Percentiles rank a stretch among this genome's conserved stretches.
Evolutionary conservation across 306 rosid species (phyloP).

Genomic region (Quercus rubra): DNA sequence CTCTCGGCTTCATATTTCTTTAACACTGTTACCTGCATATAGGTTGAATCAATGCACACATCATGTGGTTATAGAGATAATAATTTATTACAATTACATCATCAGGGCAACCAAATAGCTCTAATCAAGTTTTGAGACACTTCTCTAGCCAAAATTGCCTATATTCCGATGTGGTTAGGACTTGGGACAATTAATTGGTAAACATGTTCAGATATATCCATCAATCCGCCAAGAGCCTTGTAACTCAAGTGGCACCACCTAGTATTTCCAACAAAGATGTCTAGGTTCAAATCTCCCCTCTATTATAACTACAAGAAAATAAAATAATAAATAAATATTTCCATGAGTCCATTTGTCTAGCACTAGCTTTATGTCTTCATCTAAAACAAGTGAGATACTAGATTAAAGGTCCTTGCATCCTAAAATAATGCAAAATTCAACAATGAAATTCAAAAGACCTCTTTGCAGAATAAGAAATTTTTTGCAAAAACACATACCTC

Average conservation of each 20-base stretch:
- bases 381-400: neutral
- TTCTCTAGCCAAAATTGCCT: neutral
- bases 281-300: too few species aligned
- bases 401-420: neutral
- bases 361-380: too few species aligned
- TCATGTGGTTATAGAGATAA: neutral
- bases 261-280: too few species aligned
- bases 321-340: too few species aligned
- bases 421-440: neutral
- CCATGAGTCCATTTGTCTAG: neutral
- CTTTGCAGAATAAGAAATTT: neutral
- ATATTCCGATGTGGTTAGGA: neutral
- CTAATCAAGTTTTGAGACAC: neutral
- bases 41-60: neutral
- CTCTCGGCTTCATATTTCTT: slow-evolving; percentile 83
- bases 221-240: too few species aligned
- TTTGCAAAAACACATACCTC: slow-evolving; percentile 50
- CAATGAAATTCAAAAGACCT: neutral
- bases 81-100: neutral
- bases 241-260: too few species aligned
- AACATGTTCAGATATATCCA: neutral
- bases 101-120: neutral
- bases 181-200: too few species aligned
- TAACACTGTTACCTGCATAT: slow-evolving; percentile 59
- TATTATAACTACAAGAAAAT: too few species aligned